phyloP scores from a whole-genome alignment of 2,329 filamentous ascomycete species.

The Bipolaris bicolor region DNA sequence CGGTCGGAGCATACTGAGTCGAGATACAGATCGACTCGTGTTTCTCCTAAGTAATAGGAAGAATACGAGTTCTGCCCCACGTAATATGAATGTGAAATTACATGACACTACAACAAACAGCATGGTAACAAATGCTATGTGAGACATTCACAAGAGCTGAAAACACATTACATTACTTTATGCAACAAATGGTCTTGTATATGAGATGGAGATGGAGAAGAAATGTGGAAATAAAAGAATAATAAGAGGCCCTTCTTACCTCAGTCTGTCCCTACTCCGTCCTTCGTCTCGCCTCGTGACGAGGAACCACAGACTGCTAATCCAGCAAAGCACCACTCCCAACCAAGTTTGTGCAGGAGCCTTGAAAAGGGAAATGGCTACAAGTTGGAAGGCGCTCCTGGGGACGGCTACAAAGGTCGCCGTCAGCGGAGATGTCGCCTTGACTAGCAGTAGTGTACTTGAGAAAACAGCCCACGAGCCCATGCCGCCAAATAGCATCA shows the following conservation, averaged over 20 bases:
- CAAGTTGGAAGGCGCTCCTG: conserved; percentile 56
- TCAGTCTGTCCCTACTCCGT: conserved; percentile 39
- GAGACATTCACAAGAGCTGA: background rate
- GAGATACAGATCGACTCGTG: too few species aligned
- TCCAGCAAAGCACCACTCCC: conserved; percentile 58
- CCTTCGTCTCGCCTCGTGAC: conserved; percentile 52
- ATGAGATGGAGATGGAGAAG: background rate
- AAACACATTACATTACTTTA: background rate
- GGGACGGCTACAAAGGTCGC: conserved; percentile 59
- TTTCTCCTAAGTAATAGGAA: too few species aligned
- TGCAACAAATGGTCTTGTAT: background rate
- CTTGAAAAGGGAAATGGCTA: conserved; percentile 55
- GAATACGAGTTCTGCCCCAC: too few species aligned
- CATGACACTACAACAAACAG: too few species aligned
- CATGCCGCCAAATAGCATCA: conserved; percentile 57
- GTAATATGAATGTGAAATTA: too few species aligned
- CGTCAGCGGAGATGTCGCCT: conserved; percentile 58
- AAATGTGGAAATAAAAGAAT: too few species aligned
- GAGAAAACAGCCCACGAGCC: conserved; percentile 58
- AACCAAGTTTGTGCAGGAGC: conserved; percentile 60
- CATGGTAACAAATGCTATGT: too few species aligned
- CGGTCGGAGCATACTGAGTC: too few species aligned
- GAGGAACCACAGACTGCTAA: conserved; percentile 58
- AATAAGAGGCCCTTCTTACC: conserved; percentile 42
- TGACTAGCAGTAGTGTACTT: conserved; percentile 56